These are phyloP conservation scores for Cladosporium sp. DNA, from an alignment of 2,329 filamentous ascomycete genomes.

Conservation along the genomic window DNA sequence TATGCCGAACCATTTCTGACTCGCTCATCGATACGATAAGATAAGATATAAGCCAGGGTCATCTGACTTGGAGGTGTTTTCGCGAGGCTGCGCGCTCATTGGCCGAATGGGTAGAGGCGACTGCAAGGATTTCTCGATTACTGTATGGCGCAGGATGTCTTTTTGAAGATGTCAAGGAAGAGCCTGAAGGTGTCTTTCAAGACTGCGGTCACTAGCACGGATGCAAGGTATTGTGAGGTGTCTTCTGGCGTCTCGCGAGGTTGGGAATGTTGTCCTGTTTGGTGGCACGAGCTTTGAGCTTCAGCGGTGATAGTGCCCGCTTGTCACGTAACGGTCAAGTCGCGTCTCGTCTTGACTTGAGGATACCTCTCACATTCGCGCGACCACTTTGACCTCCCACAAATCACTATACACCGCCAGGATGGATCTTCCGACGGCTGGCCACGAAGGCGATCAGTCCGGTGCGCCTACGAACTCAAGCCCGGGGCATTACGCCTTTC, in stretches of 20 bases:
- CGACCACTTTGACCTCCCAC: background rate
- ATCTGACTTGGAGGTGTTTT: slow-evolving; percentile 10
- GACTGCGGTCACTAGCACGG: too few species aligned
- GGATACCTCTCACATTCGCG: background rate
- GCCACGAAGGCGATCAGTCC: background rate
- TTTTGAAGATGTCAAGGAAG: too few species aligned
- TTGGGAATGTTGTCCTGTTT: background rate
- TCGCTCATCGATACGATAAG: background rate
- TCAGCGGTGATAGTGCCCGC: background rate
- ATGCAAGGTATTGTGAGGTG: too few species aligned
- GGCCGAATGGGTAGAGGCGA: background rate
- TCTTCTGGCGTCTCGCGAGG: too few species aligned
- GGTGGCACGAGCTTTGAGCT: background rate
- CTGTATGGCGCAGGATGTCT: too few species aligned
- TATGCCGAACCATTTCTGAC: too few species aligned
- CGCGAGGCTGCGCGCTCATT: slow-evolving; percentile 9
- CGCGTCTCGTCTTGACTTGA: background rate
- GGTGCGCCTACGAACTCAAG: background rate
- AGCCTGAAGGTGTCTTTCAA: too few species aligned
- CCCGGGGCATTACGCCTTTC: slow-evolving; percentile 44
- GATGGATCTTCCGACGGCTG: slow-evolving; percentile 5
- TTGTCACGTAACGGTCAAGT: background rate
- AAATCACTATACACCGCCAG: background rate
- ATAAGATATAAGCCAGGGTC: background rate
- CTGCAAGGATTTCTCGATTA: background rate